Percentiles rank a stretch among this genome's conserved stretches.
Conservation (phyloP, 75 land plant species). For the Chamaecyparis obtusa region DNA sequence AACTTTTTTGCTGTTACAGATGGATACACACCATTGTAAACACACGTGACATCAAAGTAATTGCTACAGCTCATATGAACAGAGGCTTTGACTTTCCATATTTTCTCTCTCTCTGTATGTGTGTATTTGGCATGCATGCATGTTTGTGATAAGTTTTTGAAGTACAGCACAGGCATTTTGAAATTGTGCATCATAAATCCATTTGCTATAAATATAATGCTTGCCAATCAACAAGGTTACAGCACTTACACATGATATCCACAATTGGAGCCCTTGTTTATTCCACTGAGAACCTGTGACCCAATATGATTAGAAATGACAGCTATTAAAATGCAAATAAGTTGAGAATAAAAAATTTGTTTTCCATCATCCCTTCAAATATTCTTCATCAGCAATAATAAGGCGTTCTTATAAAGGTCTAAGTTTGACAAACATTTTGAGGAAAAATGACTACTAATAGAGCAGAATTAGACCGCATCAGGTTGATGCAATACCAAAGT, state of each 20-base stretch:
- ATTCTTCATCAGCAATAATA: neutral
- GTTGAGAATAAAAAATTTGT: neutral
- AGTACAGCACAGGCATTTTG: neutral
- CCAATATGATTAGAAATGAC: slow-evolving; percentile 5
- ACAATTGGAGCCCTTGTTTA: slow-evolving; percentile 88
- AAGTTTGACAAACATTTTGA: neutral
- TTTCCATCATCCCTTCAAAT: neutral
- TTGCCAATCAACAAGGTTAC: neutral
- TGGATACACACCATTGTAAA: neutral
- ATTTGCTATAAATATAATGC: neutral
- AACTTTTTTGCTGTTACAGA: neutral
- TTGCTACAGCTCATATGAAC: too few relatives aligned
- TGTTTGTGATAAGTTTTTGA: neutral
- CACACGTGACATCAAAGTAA: too few relatives aligned
- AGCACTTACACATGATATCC: slow-evolving; percentile 88
- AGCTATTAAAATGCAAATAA: slow-evolving; percentile 2
- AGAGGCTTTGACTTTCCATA: too few relatives aligned
- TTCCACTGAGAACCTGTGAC: slow-evolving; percentile 88
- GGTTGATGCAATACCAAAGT: neutral
- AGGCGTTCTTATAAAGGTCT: neutral
- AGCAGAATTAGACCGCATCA: neutral
- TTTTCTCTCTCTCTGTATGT: too few relatives aligned
- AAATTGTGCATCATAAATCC: neutral
- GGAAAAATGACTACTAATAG: neutral
- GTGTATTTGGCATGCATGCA: neutral